Conservation (phyloP, 306 rosid genomes). For the Sicyos baderoa region DNA sequence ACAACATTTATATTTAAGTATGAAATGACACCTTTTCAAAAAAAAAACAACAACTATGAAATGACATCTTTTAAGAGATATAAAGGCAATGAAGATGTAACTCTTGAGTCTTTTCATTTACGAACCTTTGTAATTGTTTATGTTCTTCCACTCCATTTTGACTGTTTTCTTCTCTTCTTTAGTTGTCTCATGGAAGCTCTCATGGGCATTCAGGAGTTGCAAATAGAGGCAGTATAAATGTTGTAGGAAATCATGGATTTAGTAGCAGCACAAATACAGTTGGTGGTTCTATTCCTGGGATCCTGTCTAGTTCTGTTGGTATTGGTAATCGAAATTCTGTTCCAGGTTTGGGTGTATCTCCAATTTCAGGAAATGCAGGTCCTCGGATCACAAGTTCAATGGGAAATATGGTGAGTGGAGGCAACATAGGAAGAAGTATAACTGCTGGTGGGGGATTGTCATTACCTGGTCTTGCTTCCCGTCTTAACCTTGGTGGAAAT, state of each 20-base stretch:
- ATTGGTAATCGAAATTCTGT: conserved; percentile 86
- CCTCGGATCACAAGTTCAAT: conserved; percentile 81
- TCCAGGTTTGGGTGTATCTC: conserved; percentile 87
- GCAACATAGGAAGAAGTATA: conserved; percentile 63
- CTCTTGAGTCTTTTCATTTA: conserved; percentile 16
- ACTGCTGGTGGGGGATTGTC: conserved; percentile 71
- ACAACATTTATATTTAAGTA: background rate
- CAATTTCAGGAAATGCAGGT: conserved; percentile 74
- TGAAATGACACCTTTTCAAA: conserved; percentile 1
- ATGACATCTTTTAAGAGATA: conserved; percentile 4
- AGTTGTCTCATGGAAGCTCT: conserved; percentile 85
- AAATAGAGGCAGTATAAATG: conserved; percentile 93
- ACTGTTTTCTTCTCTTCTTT: conserved; percentile 24
- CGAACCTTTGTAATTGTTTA: background rate
- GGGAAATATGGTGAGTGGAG: conserved; percentile 94
- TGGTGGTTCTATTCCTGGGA: conserved; percentile 95
- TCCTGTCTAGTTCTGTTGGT: conserved; percentile 80
- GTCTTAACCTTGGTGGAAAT: conserved; percentile 60
- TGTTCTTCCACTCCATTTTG: background rate
- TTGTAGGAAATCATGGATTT: conserved; percentile 88
- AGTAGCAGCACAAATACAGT: conserved; percentile 86
- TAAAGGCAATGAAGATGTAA: background rate
- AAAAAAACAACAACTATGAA: background rate
- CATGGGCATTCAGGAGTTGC: conserved; percentile 83
- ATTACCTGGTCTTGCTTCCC: conserved; percentile 75